Evolutionary conservation across 257 asterid genomes (phyloP).

Genomic region (Orobanche coerulescens): DNA sequence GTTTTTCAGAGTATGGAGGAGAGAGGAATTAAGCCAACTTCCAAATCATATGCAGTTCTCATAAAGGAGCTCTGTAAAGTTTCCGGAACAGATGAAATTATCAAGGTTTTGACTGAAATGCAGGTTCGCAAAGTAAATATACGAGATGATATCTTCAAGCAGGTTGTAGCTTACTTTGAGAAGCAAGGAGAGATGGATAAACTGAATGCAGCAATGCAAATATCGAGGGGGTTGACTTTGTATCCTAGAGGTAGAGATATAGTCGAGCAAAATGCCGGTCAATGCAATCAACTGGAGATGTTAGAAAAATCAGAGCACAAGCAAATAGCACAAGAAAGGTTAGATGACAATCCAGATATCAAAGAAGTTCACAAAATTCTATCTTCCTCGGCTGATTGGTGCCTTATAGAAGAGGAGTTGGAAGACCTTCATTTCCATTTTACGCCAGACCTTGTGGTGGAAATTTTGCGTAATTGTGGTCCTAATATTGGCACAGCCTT

Average conservation of each 20-base stretch:
- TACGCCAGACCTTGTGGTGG: slow-evolving; percentile 48
- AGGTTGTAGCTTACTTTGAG: slow-evolving; percentile 39
- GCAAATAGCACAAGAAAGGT: slow-evolving; percentile 20
- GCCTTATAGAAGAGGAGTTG: slow-evolving; percentile 45
- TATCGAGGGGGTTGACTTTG: slow-evolving; percentile 24
- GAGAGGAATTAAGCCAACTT: slow-evolving; percentile 43
- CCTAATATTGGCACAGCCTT: slow-evolving; percentile 42
- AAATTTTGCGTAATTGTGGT: slow-evolving; percentile 39
- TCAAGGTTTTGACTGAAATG: slow-evolving; percentile 51
- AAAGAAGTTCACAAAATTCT: slow-evolving; percentile 37
- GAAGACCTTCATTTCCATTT: slow-evolving; percentile 38
- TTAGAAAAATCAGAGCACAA: slow-evolving; percentile 12
- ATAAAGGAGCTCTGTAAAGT: slow-evolving; percentile 65
- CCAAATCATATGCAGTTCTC: slow-evolving; percentile 41
- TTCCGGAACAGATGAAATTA: slow-evolving; percentile 46
- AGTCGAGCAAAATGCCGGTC: slow-evolving; percentile 13
- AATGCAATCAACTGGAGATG: slow-evolving; percentile 20
- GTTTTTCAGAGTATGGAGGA: slow-evolving; percentile 48
- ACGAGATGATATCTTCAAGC: slow-evolving; percentile 35
- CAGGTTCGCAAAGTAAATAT: slow-evolving; percentile 27
- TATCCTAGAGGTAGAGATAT: slow-evolving; percentile 11
- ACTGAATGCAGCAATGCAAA: slow-evolving; percentile 30
- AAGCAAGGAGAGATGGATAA: slow-evolving; percentile 44
- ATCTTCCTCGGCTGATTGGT: slow-evolving; percentile 54
- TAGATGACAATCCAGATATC: slow-evolving; percentile 20